A percentile compares a stretch with the other conserved stretches of the same genome.
Conservation (phyloP, 75 land plant species). For the Pinus albicaulis region DNA sequence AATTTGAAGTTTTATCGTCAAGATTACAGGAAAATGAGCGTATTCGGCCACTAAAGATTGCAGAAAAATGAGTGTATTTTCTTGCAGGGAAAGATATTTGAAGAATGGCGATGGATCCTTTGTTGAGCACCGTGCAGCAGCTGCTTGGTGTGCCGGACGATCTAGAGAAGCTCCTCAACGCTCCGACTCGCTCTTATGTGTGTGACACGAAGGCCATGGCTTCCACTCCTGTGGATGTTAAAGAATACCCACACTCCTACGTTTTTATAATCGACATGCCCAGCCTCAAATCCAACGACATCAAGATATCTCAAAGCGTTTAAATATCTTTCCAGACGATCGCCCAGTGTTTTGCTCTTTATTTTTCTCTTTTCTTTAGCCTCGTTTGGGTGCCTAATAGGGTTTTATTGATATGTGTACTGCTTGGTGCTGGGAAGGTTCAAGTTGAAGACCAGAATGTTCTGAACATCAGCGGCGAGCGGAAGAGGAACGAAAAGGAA, state of each 20-base stretch:
- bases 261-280: constrained; percentile 64
- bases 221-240: constrained; percentile 50
- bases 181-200: constrained; percentile 23
- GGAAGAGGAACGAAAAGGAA: constrained; percentile 49
- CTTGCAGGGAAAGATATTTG: too few relatives aligned
- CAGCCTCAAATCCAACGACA: constrained; percentile 50
- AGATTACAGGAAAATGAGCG: too few relatives aligned
- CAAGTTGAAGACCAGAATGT: constrained; percentile 69
- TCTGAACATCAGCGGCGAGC: constrained; percentile 57
- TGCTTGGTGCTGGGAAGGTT: constrained; percentile 20
- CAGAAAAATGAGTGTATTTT: too few relatives aligned
- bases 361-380: too few relatives aligned
- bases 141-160: constrained; percentile 7
- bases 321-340: background rate
- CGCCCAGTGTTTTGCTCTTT: too few relatives aligned
- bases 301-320: constrained; percentile 29
- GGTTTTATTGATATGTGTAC: too few relatives aligned
- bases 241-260: constrained; percentile 52
- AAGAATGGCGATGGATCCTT: background rate
- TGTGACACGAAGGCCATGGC: constrained; percentile 52
- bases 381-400: too few relatives aligned
- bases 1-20: too few relatives aligned
- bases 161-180: constrained; percentile 11
- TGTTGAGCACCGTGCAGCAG: background rate
- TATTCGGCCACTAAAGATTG: too few relatives aligned